Base-by-base conservation (phyloP, 2,329 filamentous ascomycete genomes). In the Penicillium crustosum region DNA sequence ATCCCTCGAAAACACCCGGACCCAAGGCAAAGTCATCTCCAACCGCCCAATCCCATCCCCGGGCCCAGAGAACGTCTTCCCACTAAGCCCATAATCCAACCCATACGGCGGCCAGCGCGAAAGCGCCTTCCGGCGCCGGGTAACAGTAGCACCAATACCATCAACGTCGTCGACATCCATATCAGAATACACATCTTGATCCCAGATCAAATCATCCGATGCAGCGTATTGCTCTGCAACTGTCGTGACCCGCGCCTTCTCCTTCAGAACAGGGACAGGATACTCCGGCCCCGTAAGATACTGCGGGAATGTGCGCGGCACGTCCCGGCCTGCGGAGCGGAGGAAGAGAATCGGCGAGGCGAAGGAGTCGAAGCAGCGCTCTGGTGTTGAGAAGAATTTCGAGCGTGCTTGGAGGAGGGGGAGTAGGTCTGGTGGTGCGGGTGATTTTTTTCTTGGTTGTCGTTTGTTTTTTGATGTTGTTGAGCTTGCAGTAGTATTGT, bases 341-440 rank as follows among this genome's bases (percentile, higher is more conserved):
- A 79, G 70, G 49, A 79, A 77, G 7, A 79, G 60, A 4, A 75
- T 63, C 0, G 77, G 77, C 4, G 75, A 78, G 0, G 77, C 76
- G 55, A 79, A 79, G 0, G 75, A 61, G 57, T 79, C 77, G 45
- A 79, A 79, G 60, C 73, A 78, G 12, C 68, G 68, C 29, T 74
- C 71, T 21, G 76, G 73, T 0, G 65, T 70, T 8, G 64, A 42
- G 58, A 79, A 79, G 21, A 77, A 66, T 8, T 47, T 50, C 29
- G 70, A 68, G 4, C 77, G 70, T 0, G 73, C 73, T 31, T 72
- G 51, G 0, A 77, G 70, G 2, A 77, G 66, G 2, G 71, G 68
- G 12, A 75, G 52, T 4, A 78, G 61, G 51, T 77, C 75, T 12
- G 59, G 49, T 1, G 70, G 71, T 0, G 67, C 66, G 21, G n/a